Percentiles rank a stretch among this genome's conserved stretches.
Conservation (phyloP, 495 filamentous ascomycete genomes). For the Aspergillus carlsbadensis region DNA sequence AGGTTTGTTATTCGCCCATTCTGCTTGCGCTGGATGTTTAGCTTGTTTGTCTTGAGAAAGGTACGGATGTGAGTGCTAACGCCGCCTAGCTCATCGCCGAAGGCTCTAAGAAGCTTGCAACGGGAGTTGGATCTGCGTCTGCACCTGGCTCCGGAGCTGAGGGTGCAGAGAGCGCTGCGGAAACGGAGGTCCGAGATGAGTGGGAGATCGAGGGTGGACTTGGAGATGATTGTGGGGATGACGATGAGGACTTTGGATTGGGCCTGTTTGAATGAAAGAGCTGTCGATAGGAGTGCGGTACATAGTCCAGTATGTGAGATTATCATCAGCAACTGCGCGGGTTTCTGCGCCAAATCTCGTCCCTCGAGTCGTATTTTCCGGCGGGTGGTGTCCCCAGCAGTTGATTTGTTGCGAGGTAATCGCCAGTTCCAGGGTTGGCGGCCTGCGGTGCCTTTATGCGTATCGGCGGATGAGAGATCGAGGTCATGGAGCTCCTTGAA, state of each 20-base stretch:
- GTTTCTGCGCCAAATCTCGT: too few species aligned
- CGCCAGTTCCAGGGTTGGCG: too few species aligned
- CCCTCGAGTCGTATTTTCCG: too few species aligned
- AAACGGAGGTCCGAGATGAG: neutral
- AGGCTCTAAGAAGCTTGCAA: conserved; percentile 81
- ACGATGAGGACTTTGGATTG: conserved; percentile 98
- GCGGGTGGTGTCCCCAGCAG: too few species aligned
- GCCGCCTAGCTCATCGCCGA: conserved; percentile 76
- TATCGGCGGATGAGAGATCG: too few species aligned
- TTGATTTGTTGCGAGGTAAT: too few species aligned
- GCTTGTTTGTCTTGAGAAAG: too few species aligned
- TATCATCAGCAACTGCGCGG: too few species aligned
- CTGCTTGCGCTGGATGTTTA: too few species aligned
- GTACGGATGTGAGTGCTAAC: too few species aligned
- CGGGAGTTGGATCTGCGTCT: neutral
- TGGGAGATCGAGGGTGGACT: neutral
- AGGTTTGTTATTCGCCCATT: conserved; percentile 55
- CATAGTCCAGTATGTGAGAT: neutral
- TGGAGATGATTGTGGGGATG: neutral
- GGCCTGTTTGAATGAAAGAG: conserved; percentile 87
- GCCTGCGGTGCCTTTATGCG: too few species aligned
- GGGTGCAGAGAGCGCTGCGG: neutral
- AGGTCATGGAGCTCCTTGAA: too few species aligned
- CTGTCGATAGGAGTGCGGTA: neutral
- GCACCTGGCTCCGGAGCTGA: neutral